A percentile compares a stretch with the other conserved stretches of the same genome.
phyloP scores from a whole-genome alignment of 2,329 filamentous ascomycete genomes.

The Tetracladium maxilliforme region DNA sequence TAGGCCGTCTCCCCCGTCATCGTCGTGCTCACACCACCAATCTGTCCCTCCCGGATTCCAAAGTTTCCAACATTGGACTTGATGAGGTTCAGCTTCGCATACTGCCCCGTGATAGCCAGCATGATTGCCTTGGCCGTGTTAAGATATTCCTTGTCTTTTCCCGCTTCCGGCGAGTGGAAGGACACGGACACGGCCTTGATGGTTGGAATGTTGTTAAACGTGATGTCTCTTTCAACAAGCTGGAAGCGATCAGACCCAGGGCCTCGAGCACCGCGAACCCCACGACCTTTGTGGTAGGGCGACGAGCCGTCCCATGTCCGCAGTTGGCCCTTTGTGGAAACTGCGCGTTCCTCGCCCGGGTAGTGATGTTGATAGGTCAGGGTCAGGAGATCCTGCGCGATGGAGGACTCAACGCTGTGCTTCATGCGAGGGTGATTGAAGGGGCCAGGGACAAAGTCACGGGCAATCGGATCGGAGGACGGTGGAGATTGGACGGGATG shows the following conservation, averaged over 20 bases:
- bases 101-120: constrained; percentile 71
- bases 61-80: constrained; percentile 62
- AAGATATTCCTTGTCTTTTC: constrained; percentile 57
- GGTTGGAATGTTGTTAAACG: constrained; percentile 74
- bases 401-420: constrained; percentile 79
- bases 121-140: constrained; percentile 74
- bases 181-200: constrained; percentile 72
- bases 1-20: constrained; percentile 70
- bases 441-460: constrained; percentile 78
- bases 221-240: constrained; percentile 58
- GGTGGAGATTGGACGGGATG: constrained; percentile 87
- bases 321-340: too few species aligned
- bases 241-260: constrained; percentile 55
- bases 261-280: constrained; percentile 72
- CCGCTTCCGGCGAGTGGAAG: constrained; percentile 52
- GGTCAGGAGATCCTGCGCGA: constrained; percentile 77
- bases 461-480: constrained; percentile 72
- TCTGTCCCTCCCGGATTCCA: constrained; percentile 55
- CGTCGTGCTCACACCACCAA: constrained; percentile 62
- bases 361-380: constrained; percentile 77
- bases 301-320: constrained; percentile 80
- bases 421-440: constrained; percentile 78
- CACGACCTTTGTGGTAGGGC: constrained; percentile 87
- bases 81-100: constrained; percentile 54
- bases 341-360: constrained; percentile 60